Percentiles rank a stretch among this genome's conserved stretches.
These are phyloP conservation scores for Wickerhamomyces chambardii DNA, from an alignment of 805 yeast genomes.

Conservation along the genomic window DNA sequence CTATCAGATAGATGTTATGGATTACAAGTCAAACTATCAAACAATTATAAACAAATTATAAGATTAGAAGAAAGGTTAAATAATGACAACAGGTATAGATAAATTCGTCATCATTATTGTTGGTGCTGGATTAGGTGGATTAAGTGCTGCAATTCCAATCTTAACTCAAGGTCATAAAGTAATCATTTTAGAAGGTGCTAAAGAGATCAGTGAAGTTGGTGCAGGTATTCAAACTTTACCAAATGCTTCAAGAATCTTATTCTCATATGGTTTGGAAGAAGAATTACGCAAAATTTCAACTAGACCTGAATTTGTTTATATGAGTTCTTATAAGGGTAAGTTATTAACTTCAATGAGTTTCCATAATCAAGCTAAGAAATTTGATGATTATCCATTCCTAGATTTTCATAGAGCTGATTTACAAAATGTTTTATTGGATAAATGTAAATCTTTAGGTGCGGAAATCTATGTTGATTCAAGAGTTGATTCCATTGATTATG, in stretches of 20 bases:
- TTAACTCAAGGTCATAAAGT: slow-evolving; percentile 17
- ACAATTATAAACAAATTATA: too few relatives aligned
- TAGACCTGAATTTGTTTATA: slow-evolving; percentile 9
- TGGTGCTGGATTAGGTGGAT: slow-evolving; percentile 22
- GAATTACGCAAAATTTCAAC: slow-evolving; percentile 7
- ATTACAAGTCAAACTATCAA: too few relatives aligned
- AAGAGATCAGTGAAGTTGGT: slow-evolving; percentile 17
- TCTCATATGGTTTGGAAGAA: slow-evolving; percentile 10
- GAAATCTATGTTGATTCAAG: slow-evolving; percentile 8
- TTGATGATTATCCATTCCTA: slow-evolving; percentile 16
- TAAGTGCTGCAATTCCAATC: slow-evolving; percentile 19
- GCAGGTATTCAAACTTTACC: slow-evolving; percentile 22
- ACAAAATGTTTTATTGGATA: slow-evolving; percentile 15
- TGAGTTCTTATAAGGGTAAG: slow-evolving; percentile 15
- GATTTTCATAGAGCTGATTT: slow-evolving; percentile 21
- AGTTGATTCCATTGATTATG: slow-evolving; percentile 13
- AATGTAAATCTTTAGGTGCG: slow-evolving; percentile 15
- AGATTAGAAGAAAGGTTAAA: too few relatives aligned
- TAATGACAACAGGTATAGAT: too few relatives aligned
- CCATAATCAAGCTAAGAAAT: slow-evolving; percentile 10
- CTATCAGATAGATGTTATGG: too few relatives aligned
- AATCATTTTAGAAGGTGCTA: slow-evolving; percentile 17
- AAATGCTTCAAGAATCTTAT: slow-evolving; percentile 16
- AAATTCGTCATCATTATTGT: too few relatives aligned
- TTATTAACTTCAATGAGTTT: slow-evolving; percentile 11